phyloP scores from a whole-genome alignment of 371 early-diverging fungal genomes.

The Rhizopus stolonifer region DNA sequence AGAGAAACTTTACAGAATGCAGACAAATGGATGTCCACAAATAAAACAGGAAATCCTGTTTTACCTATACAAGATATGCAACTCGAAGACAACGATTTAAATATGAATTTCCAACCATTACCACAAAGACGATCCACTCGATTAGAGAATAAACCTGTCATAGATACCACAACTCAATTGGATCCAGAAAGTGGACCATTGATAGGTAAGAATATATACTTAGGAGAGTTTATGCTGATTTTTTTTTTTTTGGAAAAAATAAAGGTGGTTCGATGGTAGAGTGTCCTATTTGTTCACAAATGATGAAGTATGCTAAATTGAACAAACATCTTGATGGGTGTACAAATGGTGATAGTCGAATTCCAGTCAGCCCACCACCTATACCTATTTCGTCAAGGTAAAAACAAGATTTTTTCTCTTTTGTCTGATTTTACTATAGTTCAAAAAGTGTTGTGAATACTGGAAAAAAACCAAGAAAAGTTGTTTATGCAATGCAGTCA shows the following conservation, averaged over 20 bases:
- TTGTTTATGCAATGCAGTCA: constrained; percentile 10
- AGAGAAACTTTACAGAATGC: no score
- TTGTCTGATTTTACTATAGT: background rate
- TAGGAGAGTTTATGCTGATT: background rate
- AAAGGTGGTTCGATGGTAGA: constrained; percentile 14
- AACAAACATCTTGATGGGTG: constrained; percentile 23
- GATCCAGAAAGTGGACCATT: no score
- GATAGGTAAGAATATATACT: no score
- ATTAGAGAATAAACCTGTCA: no score
- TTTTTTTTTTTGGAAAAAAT: no score
- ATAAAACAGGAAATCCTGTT: no score
- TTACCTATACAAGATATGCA: no score
- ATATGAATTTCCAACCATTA: no score
- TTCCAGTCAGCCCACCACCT: constrained; percentile 5
- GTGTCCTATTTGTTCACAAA: constrained; percentile 22
- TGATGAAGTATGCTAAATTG: constrained; percentile 14
- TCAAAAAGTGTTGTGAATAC: constrained; percentile 1
- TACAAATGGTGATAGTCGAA: constrained; percentile 16
- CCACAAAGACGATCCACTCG: no score
- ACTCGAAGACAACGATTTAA: no score
- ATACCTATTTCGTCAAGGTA: background rate
- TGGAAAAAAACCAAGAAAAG: constrained; percentile 12
- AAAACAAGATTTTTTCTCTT: background rate
- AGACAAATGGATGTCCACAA: constrained; percentile 38
- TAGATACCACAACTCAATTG: no score